Percentiles rank a stretch among this genome's conserved stretches.
Conservation (phyloP, 345 rosid genomes). For the Reutealis trisperma region DNA sequence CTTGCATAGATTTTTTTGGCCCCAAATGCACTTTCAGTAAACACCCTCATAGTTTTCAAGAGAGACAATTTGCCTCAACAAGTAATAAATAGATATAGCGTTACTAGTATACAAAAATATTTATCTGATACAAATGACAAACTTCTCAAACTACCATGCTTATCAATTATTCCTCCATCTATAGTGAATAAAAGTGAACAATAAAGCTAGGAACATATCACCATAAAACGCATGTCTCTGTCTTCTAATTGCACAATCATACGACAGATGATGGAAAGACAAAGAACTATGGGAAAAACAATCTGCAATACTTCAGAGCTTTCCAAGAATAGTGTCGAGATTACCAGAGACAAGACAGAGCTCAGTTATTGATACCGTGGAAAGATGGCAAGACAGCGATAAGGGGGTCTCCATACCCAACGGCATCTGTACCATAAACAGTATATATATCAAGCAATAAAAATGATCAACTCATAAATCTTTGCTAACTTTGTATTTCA, state of each 20-base stretch:
- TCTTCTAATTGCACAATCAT: conserved; percentile 13
- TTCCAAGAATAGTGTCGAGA: neutral
- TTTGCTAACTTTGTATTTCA: neutral
- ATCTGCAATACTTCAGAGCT: neutral
- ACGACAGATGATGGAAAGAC: neutral
- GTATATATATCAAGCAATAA: neutral
- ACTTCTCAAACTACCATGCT: neutral
- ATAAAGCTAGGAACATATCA: neutral
- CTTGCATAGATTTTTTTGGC: neutral
- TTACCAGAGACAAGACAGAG: conserved; percentile 11
- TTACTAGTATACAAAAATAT: neutral
- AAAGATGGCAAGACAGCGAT: conserved; percentile 88
- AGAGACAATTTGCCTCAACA: conserved; percentile 5
- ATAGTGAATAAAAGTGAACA: neutral
- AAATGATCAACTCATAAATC: neutral
- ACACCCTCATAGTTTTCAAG: neutral
- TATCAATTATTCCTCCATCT: neutral
- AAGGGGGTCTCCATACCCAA: conserved; percentile 87
- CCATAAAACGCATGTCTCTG: neutral
- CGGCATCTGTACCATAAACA: conserved; percentile 51
- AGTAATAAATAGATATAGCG: neutral
- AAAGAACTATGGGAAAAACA: neutral
- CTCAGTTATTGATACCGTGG: conserved; percentile 48
- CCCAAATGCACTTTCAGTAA: neutral
- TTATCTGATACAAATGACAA: neutral